Percentiles rank a stretch among this genome's conserved stretches.
phyloP scores from a whole-genome alignment of 2,329 filamentous ascomycete species.

The Plectosphaerella sp. region DNA sequence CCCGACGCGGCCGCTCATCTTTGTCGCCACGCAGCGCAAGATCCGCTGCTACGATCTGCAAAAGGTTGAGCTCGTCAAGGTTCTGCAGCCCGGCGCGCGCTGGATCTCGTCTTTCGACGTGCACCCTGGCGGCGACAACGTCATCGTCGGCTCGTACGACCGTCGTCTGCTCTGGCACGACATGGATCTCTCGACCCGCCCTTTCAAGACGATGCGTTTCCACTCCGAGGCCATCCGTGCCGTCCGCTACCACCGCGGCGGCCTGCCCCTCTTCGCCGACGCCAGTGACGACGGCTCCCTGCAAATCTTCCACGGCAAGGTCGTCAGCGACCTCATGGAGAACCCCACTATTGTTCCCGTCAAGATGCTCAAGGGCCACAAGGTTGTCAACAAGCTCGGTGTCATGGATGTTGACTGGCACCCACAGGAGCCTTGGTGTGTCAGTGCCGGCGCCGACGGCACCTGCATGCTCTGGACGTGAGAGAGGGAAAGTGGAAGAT shows the following conservation, averaged over 20 bases:
- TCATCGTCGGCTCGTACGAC: conserved; percentile 94
- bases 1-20: conserved; percentile 86
- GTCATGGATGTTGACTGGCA: conserved; percentile 97
- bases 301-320: conserved; percentile 96
- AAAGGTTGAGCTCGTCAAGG: conserved; percentile 86
- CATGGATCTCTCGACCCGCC: conserved; percentile 81
- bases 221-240: conserved; percentile 87
- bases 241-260: conserved; percentile 79
- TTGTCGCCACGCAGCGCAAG: conserved; percentile 89
- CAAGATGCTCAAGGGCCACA: conserved; percentile 89
- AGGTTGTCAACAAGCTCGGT: conserved; percentile 78
- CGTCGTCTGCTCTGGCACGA: conserved; percentile 94
- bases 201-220: conserved; percentile 96
- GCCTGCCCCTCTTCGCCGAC: conserved; percentile 83
- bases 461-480: conserved; percentile 86
- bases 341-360: conserved; percentile 94
- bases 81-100: conserved; percentile 85
- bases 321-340: conserved; percentile 91
- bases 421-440: conserved; percentile 86
- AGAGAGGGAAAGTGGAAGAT: conserved; percentile 2
- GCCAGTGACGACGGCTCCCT: conserved; percentile 91
- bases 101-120: conserved; percentile 94
- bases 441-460: conserved; percentile 91
- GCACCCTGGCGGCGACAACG: conserved; percentile 87
- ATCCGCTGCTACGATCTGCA: conserved; percentile 94